Evolutionary conservation across 257 asterid species (phyloP).

Genomic region (Nicotiana obtusifolia): DNA sequence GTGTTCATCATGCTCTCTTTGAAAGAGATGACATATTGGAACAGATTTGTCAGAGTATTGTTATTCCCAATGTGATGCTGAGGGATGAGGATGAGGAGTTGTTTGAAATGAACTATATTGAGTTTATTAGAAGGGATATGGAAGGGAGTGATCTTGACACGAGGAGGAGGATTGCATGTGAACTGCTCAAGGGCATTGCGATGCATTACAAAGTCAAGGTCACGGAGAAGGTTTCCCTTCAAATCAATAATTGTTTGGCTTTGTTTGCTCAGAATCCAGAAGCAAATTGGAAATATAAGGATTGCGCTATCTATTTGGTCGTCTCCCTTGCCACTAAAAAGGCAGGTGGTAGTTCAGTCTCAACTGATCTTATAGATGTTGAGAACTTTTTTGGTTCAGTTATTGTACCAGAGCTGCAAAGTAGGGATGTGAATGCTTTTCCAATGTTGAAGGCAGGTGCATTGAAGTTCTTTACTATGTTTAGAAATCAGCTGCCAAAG

Average conservation of each 20-base stretch:
- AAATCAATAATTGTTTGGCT: conserved; percentile 59
- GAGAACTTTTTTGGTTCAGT: conserved; percentile 75
- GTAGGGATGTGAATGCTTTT: conserved; percentile 62
- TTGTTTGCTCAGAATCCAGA: conserved; percentile 65
- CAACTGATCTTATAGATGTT: conserved; percentile 87
- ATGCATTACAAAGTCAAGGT: conserved; percentile 69
- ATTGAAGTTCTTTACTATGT: conserved; percentile 84
- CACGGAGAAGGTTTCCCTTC: conserved; percentile 60
- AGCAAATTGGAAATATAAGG: conserved; percentile 88
- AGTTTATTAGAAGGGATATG: conserved; percentile 93
- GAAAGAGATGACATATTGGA: conserved; percentile 68
- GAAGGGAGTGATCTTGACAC: conserved; percentile 97
- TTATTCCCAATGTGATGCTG: conserved; percentile 92
- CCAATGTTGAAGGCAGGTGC: conserved; percentile 95
- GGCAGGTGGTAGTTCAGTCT: conserved; percentile 67
- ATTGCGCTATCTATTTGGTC: conserved; percentile 85
- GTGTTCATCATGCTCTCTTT: conserved; percentile 73
- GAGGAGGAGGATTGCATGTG: conserved; percentile 95
- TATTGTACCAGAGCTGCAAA: conserved; percentile 81
- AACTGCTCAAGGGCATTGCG: conserved; percentile 93
- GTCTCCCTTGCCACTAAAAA: conserved; percentile 84
- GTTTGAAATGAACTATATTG: conserved; percentile 86
- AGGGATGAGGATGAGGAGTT: conserved; percentile 96
- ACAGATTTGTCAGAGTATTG: conserved; percentile 73
- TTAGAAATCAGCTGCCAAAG: conserved; percentile 75